Evolutionary conservation across 129 eudicot genomes (phyloP), one percentile per base, ranked within the genome.

Genomic region (Cynara cardunculus): DNA sequence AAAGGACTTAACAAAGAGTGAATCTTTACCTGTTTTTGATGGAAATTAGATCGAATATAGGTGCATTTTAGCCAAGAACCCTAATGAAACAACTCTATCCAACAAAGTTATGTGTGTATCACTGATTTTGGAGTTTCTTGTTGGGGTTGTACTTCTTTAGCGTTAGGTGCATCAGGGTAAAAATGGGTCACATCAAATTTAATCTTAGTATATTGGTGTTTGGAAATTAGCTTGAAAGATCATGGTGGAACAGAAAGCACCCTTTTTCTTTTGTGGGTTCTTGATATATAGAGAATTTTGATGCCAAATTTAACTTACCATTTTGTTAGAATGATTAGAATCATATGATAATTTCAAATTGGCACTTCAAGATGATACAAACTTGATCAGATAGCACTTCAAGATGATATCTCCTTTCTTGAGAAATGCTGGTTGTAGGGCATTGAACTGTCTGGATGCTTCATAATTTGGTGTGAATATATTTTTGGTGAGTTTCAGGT

Each of bases 401-500:
- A 49, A 61, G 68, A 61, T 61, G 27, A 61, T 8, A 61, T 61
- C 21, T 10, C 18, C 59, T 44, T 44, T 11, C 2, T 44, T 44
- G 21, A 53, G 64, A 53, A 53, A 53, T 53, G 64, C 9, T 53
- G 22, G 22, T 53, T 53, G 19, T 14, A 53, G 19, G 64, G 64
- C 35, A 25, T 44, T 46, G 26, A 25, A 24, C 32, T 77, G 11
- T 35, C 31, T 26, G 78, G 46, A 14, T 61, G 25, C 30, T 69
- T 35, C 13, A 8, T 21, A 25, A 71, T 5, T 7, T 27, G 67
- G 41, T 25, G n/a, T 77, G 46, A 71, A 19, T 49, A 11, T 22
- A 16, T n/a, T 37, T 79, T 26, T 72, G n/a, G 49, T n/a, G 70
- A 34, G 72, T 61, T 77, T 28, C 79, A 95, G 99, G 99, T 95